A percentile compares a stretch with the other conserved stretches of the same genome.
These are phyloP conservation scores for Phlebopus sp. DNA, from an alignment of 1,284 basidiomycete species.

Conservation along the genomic window DNA sequence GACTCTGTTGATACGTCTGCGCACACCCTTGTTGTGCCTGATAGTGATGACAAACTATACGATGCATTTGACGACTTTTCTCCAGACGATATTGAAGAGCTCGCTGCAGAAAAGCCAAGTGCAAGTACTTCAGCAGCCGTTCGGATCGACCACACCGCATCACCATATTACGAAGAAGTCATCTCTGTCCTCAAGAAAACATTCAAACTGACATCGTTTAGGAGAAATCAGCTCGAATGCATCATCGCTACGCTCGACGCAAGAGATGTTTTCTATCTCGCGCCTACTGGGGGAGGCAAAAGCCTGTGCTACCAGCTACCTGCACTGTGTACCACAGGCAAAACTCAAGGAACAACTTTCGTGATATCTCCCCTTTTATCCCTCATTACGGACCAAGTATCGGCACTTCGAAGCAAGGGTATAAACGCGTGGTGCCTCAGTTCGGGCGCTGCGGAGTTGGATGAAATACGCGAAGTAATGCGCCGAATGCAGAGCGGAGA, in stretches of 20 bases:
- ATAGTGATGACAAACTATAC: constrained; percentile 32
- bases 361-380: constrained; percentile 90
- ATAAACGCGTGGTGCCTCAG: constrained; percentile 57
- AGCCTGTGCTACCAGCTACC: constrained; percentile 86
- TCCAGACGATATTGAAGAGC: constrained; percentile 17
- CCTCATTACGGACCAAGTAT: constrained; percentile 90
- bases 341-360: constrained; percentile 80
- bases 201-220: constrained; percentile 74
- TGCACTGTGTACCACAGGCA: constrained; percentile 74
- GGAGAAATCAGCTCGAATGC: constrained; percentile 85
- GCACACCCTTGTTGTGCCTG: constrained; percentile 18
- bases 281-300: constrained; percentile 98
- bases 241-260: constrained; percentile 81
- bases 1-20: constrained; percentile 21
- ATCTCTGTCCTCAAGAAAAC: constrained; percentile 56
- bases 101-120: constrained; percentile 12
- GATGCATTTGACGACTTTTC: constrained; percentile 24
- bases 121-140: constrained; percentile 1
- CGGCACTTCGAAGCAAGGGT: constrained; percentile 60
- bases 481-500: constrained; percentile 40
- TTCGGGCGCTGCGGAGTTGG: constrained; percentile 58
- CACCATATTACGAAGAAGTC: constrained; percentile 57
- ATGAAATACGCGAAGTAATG: constrained; percentile 41
- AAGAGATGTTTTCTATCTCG: constrained; percentile 89
- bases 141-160: constrained; percentile 30